phyloP scores from a whole-genome alignment of 148 eudicot genomes.

The Rhododendron griersonianum region DNA sequence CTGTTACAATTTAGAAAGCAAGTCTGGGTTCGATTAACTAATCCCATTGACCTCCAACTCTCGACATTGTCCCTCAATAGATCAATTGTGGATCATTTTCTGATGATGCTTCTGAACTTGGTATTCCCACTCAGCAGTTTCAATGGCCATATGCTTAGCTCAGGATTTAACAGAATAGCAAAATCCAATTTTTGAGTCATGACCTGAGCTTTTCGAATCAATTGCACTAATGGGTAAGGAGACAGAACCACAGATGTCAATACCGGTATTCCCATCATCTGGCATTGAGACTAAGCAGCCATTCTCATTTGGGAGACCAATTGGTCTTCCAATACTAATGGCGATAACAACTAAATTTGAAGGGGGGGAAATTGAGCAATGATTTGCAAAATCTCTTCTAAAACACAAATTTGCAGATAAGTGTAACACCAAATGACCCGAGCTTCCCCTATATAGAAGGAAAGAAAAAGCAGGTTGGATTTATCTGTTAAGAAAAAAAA shows the following conservation, averaged over 20 bases:
- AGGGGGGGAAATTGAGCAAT: not conserved
- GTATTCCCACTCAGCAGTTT: conserved; percentile 41
- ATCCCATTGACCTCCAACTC: conserved; percentile 58
- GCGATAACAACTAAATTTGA: not conserved
- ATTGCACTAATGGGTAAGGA: conserved; percentile 51
- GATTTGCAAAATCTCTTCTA: not conserved
- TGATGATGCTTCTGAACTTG: conserved; percentile 30
- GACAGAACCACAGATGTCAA: conserved; percentile 42
- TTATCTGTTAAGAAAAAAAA: too few relatives aligned
- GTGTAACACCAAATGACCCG: conserved; percentile 65
- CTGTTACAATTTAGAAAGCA: not conserved
- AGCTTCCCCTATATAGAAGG: conserved; percentile 48
- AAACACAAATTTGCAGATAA: not conserved
- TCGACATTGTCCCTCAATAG: conserved; percentile 42
- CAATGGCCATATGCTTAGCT: conserved; percentile 42
- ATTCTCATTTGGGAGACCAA: conserved; percentile 34
- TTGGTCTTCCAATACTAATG: conserved; percentile 40
- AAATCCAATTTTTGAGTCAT: not conserved
- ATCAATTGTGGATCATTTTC: conserved; percentile 46
- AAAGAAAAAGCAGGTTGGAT: not conserved
- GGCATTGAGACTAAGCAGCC: conserved; percentile 35
- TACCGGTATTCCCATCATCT: conserved; percentile 13
- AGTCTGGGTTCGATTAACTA: conserved; percentile 11
- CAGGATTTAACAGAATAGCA: not conserved
- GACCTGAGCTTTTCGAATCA: conserved; percentile 58